A percentile compares a stretch with the other conserved stretches of the same genome.
Evolutionary conservation across 2,329 filamentous ascomycete species (phyloP).

Genomic region (Apiospora malaysiana): DNA sequence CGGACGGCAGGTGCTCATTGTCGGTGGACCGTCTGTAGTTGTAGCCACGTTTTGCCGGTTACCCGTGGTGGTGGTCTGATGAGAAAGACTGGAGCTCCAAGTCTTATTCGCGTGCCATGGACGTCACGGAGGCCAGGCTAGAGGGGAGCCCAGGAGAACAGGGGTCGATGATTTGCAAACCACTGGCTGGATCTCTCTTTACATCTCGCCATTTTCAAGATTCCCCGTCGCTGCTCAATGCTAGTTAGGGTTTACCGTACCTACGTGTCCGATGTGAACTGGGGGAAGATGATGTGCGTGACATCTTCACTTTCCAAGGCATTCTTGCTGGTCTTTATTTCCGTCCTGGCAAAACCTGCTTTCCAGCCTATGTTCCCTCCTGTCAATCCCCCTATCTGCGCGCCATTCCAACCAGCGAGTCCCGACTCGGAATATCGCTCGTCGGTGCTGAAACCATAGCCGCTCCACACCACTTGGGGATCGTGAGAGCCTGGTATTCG

Average conservation of each 20-base stretch:
- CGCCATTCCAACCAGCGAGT: background rate
- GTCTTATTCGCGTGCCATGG: conserved; percentile 16
- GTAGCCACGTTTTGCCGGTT: background rate
- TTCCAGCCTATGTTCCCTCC: background rate
- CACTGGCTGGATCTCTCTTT: background rate
- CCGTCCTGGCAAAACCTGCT: background rate
- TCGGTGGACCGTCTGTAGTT: background rate
- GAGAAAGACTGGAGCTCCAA: conserved; percentile 14
- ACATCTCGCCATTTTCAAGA: background rate
- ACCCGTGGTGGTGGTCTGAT: conserved; percentile 11
- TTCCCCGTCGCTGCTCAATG: background rate
- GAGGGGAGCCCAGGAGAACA: background rate
- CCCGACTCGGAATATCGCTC: conserved; percentile 16
- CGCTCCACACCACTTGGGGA: conserved; percentile 15
- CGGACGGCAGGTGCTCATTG: background rate
- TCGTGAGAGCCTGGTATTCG: conserved; percentile 22
- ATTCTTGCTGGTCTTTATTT: background rate
- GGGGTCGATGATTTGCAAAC: background rate
- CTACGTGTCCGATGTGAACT: background rate
- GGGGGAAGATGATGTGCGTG: background rate
- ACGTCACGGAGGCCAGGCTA: background rate
- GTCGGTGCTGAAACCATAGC: conserved; percentile 20
- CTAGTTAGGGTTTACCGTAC: no score
- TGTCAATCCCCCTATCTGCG: conserved; percentile 12
- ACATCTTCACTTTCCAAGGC: conserved; percentile 3